These are phyloP conservation scores for Chrysanthemum seticuspe DNA, from an alignment of 129 eudicot genomes.

Conservation along the genomic window DNA sequence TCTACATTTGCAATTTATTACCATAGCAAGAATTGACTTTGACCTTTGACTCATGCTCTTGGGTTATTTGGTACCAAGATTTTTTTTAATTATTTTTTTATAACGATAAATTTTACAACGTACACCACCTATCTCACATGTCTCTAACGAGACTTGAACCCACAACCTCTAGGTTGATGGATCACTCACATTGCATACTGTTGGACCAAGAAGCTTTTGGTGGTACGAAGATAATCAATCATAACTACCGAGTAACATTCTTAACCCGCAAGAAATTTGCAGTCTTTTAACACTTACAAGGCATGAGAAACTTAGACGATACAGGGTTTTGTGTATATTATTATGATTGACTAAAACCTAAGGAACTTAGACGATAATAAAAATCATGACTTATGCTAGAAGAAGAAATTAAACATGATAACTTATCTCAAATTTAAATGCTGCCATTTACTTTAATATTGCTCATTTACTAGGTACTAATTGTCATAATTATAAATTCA, in stretches of 20 bases:
- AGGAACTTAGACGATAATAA: not conserved
- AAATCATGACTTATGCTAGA: not conserved
- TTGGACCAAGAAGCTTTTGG: too few relatives aligned
- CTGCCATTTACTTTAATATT: constrained; percentile 9
- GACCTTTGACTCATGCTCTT: constrained; percentile 8
- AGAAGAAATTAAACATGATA: not conserved
- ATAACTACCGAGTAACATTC: too few relatives aligned
- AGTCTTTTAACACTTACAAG: not conserved
- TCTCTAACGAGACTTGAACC: too few relatives aligned
- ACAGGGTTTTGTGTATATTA: not conserved
- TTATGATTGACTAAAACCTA: not conserved
- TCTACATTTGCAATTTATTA: too few relatives aligned
- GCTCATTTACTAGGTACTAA: not conserved
- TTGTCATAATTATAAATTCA: constrained; percentile 20
- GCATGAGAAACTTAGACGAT: not conserved
- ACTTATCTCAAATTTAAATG: not conserved
- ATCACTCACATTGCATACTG: too few relatives aligned
- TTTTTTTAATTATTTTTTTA: too few relatives aligned
- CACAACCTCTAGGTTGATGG: too few relatives aligned
- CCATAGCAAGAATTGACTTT: not conserved
- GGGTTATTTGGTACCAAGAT: not conserved
- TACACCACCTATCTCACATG: too few relatives aligned
- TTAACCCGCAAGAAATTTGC: too few relatives aligned
- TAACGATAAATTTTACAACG: too few relatives aligned
- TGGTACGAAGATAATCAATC: too few relatives aligned